phyloP scores from a whole-genome alignment of 805 yeast genomes.

The Barnettozyma siamensis region DNA sequence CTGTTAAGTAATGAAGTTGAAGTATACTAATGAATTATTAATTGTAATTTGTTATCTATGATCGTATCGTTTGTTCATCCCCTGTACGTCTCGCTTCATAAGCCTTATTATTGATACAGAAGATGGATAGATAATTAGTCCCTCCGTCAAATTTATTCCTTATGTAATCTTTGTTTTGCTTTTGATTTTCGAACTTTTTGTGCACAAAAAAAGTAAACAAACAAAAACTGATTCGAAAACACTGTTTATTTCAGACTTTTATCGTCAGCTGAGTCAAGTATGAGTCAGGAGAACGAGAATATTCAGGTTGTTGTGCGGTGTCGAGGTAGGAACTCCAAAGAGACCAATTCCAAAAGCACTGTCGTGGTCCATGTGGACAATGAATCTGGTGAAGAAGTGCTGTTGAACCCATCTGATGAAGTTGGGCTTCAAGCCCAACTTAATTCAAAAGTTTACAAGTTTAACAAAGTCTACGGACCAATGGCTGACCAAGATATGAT shows the following conservation, averaged over 20 bases:
- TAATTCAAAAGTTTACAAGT: slow-evolving; percentile 53
- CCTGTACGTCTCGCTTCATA: too few species aligned
- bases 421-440: slow-evolving; percentile 34
- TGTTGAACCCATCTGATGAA: slow-evolving; percentile 38
- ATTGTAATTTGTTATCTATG: too few species aligned
- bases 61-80: too few species aligned
- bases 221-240: background rate
- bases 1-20: slow-evolving; percentile 17
- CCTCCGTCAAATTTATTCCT: too few species aligned
- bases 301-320: slow-evolving; percentile 62
- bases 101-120: too few species aligned
- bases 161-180: too few species aligned
- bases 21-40: too few species aligned
- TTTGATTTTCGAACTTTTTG: too few species aligned
- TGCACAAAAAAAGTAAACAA: slow-evolving; percentile 6
- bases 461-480: slow-evolving; percentile 81
- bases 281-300: slow-evolving; percentile 35
- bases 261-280: background rate
- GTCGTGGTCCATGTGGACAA: slow-evolving; percentile 53
- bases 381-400: slow-evolving; percentile 41
- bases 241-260: background rate
- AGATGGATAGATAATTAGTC: too few species aligned
- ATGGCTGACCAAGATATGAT: slow-evolving; percentile 66
- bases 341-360: slow-evolving; percentile 50
- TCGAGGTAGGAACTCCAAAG: slow-evolving; percentile 54